A percentile compares a stretch with the other conserved stretches of the same genome.
phyloP scores from a whole-genome alignment of 306 rosid species.

The Ormosia emarginata region DNA sequence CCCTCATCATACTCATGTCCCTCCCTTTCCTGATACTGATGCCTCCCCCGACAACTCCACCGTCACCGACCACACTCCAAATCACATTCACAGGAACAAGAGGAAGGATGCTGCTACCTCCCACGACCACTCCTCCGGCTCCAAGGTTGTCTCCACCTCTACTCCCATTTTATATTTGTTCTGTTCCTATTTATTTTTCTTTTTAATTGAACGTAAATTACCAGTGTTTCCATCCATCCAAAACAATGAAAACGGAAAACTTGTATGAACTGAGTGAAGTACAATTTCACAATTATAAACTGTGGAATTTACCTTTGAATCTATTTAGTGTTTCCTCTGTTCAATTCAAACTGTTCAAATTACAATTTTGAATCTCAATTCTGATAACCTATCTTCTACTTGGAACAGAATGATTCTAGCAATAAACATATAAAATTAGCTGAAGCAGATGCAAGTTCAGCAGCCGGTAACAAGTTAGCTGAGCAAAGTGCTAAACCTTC shows the following conservation, averaged over 20 bases:
- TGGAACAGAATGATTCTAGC: constrained; percentile 41
- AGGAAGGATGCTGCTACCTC: constrained; percentile 44
- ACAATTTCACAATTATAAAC: not conserved
- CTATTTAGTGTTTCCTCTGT: not conserved
- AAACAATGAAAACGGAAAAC: not conserved
- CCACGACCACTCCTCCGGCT: too few species aligned
- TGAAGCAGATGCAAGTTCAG: constrained; percentile 53
- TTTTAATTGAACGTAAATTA: not conserved
- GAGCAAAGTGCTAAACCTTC: constrained; percentile 45
- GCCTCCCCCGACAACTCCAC: constrained; percentile 63
- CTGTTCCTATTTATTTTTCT: not conserved
- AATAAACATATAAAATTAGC: constrained; percentile 53
- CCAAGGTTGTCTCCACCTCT: constrained; percentile 27
- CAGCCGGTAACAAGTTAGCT: constrained; percentile 37
- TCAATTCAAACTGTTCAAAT: not conserved
- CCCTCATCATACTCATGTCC: not conserved
- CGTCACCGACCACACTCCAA: constrained; percentile 50
- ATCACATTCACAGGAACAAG: constrained; percentile 46
- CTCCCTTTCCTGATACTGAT: constrained; percentile 36
- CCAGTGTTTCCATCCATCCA: not conserved
- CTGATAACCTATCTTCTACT: not conserved
- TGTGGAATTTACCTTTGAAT: too few species aligned
- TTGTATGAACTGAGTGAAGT: not conserved
- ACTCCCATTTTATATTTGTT: constrained; percentile 21
- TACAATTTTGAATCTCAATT: not conserved